Base-by-base conservation (phyloP, 805 yeast species). In the Pichia heedii region DNA sequence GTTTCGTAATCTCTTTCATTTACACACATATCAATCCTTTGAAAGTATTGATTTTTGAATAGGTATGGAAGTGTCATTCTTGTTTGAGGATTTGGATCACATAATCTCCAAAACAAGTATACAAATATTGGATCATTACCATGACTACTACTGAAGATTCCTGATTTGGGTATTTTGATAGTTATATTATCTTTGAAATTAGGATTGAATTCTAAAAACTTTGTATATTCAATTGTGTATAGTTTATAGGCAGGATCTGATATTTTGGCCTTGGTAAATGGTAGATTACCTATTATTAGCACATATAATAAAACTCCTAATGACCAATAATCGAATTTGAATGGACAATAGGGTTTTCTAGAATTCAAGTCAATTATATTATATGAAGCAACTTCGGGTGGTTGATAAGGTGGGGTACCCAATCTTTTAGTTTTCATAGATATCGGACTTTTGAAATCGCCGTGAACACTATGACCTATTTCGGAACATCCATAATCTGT, bases 371-470 rank as follows among this genome's bases (percentile, higher is more conserved):
- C 47, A 26, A 48, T 58, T 55, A 42, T 65, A 72, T 46, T 67
- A 69, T 49, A 65, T 22, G 63, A 57, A 74, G 77, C 72, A 15
- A 82, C 84, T 60, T 84, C 93, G 2, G 94, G 93, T 5, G 90
- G 78, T 12, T 81, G 76, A 59, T 81, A 84, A 1, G 93, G 93
- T 4, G 93, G 86, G 1, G 89, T 81, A 2, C 94, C 93, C 36
- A 82, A 81, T 57, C 73, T 72, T 2, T 76, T 65, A 35, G 71
- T 65, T 21, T 48, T 41, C 16, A 43, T 33, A 40, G 61, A 62
- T 12, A 73, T 49, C 3, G 67, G 65, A 21, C 76, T 68, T 0
- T 58, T 51, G 19, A 72, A 62, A 58, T 82, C 75, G 1, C 74
- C 71, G 1, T 74, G 74, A 19, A 59, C 66, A 41, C 62, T 71